Percentiles rank a stretch among this genome's conserved stretches.
These are phyloP conservation scores for Adansonia madagascariensis DNA, from an alignment of 441 rosid species.

Conservation along the genomic window DNA sequence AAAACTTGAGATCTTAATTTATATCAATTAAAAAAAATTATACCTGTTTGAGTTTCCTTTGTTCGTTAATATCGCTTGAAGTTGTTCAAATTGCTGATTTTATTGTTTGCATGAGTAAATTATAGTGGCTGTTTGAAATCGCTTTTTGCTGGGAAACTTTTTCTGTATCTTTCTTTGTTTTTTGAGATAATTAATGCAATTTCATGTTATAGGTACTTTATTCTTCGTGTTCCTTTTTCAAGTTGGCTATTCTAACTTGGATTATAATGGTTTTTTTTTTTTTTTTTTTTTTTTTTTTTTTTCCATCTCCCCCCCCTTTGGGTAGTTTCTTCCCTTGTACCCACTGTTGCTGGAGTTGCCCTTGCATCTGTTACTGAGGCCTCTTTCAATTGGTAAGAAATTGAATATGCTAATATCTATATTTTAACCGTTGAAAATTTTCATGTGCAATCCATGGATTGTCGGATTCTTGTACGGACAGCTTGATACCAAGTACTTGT, in stretches of 20 bases:
- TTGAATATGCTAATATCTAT: neutral
- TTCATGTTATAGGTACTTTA: too few relatives aligned
- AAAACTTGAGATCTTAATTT: neutral
- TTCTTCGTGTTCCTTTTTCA: neutral
- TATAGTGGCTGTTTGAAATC: neutral
- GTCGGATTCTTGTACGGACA: neutral
- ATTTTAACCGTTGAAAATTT: neutral
- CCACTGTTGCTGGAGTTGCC: conserved; percentile 95
- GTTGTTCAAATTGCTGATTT: neutral
- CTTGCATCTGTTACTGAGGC: conserved; percentile 93
- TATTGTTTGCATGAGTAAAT: neutral
- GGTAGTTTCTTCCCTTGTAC: conserved; percentile 85
- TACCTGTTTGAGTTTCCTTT: neutral
- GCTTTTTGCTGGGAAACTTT: neutral
- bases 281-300: too few relatives aligned
- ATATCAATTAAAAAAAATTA: neutral
- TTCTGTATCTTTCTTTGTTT: too few relatives aligned
- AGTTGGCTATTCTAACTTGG: conserved; percentile 9
- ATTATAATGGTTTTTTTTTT: conserved; percentile 24
- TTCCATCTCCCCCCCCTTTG: too few relatives aligned
- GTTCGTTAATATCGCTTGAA: neutral
- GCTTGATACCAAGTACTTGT: neutral
- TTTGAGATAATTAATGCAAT: too few relatives aligned
- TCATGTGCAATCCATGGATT: conserved; percentile 13
- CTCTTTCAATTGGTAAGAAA: conserved; percentile 86